These are phyloP conservation scores for Myxozyma geophila DNA, from an alignment of 805 yeast genomes.

Conservation along the genomic window DNA sequence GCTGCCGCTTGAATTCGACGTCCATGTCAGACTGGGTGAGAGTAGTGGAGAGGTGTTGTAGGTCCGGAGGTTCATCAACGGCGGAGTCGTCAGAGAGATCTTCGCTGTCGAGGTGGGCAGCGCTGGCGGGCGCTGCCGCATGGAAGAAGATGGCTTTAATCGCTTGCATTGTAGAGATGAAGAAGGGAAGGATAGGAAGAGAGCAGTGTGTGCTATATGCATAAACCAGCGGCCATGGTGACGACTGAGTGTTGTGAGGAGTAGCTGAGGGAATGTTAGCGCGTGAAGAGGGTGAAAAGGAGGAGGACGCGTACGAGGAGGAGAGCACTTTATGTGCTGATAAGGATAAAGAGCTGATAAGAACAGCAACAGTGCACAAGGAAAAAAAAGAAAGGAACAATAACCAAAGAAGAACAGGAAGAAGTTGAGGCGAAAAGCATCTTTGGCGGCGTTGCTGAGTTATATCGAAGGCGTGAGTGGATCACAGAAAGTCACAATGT, in stretches of 20 bases:
- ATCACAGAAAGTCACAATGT: slow-evolving; percentile 5
- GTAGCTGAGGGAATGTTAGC: background rate
- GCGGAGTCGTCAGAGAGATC: slow-evolving; percentile 17
- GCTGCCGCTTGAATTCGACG: slow-evolving; percentile 18
- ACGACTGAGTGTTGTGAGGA: background rate
- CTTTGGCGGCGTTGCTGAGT: background rate
- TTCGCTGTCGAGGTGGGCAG: slow-evolving; percentile 13
- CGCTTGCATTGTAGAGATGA: slow-evolving; percentile 6
- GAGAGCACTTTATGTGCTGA: background rate
- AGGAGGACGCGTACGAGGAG: background rate
- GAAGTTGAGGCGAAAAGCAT: background rate
- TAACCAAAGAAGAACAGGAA: too few relatives aligned
- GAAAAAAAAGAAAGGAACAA: background rate
- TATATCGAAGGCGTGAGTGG: background rate
- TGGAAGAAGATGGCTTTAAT: slow-evolving; percentile 15
- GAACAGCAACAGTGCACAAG: background rate
- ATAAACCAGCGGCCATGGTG: background rate
- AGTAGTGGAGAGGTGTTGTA: background rate
- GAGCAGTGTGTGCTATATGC: slow-evolving; percentile 6
- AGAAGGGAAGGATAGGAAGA: background rate
- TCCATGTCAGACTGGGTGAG: background rate
- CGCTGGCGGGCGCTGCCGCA: background rate
- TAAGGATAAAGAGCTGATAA: background rate
- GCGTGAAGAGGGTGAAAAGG: background rate
- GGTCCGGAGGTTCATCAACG: slow-evolving; percentile 31